phyloP scores from a whole-genome alignment of 2,329 filamentous ascomycete genomes.

The Verticillium klebahnii region DNA sequence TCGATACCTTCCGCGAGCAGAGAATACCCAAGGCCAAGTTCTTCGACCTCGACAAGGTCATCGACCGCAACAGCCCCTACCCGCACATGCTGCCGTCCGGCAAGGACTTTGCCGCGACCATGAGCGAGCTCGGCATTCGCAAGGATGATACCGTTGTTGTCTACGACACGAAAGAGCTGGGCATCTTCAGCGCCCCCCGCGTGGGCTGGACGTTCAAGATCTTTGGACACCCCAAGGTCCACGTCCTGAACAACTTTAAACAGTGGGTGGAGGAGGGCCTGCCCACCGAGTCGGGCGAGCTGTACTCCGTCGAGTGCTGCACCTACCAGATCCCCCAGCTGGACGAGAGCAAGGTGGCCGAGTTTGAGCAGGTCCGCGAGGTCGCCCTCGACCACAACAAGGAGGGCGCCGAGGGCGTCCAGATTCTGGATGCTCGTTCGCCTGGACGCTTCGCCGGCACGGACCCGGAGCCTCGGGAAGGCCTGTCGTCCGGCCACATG shows the following conservation, averaged over 20 bases:
- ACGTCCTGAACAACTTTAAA: constrained; percentile 93
- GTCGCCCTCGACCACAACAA: constrained; percentile 73
- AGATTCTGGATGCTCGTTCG: constrained; percentile 84
- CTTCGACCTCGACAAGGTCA: constrained; percentile 91
- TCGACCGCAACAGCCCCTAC: constrained; percentile 82
- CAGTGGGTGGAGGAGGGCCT: constrained; percentile 83
- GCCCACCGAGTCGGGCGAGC: constrained; percentile 74
- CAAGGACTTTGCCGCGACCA: constrained; percentile 77
- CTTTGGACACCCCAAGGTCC: constrained; percentile 85
- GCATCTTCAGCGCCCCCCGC: constrained; percentile 89
- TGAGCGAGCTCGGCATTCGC: constrained; percentile 83
- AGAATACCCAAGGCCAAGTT: constrained; percentile 89
- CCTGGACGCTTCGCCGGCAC: constrained; percentile 75
- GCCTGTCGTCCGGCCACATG: constrained; percentile 85
- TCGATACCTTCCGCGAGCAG: constrained; percentile 73
- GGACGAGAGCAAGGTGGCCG: constrained; percentile 61
- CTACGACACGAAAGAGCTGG: constrained; percentile 86
- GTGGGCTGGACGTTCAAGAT: constrained; percentile 90
- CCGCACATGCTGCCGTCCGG: constrained; percentile 92
- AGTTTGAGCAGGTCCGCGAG: constrained; percentile 78
- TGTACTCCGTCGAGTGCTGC: constrained; percentile 62
- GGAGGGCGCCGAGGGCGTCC: constrained; percentile 75
- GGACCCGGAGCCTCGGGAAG: constrained; percentile 81
- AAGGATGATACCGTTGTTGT: constrained; percentile 88
- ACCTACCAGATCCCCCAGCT: constrained; percentile 61